A percentile compares a stretch with the other conserved stretches of the same genome.
Conservation (phyloP, 164 flowering plant genomes). For the Euptelea pleiosperma region DNA sequence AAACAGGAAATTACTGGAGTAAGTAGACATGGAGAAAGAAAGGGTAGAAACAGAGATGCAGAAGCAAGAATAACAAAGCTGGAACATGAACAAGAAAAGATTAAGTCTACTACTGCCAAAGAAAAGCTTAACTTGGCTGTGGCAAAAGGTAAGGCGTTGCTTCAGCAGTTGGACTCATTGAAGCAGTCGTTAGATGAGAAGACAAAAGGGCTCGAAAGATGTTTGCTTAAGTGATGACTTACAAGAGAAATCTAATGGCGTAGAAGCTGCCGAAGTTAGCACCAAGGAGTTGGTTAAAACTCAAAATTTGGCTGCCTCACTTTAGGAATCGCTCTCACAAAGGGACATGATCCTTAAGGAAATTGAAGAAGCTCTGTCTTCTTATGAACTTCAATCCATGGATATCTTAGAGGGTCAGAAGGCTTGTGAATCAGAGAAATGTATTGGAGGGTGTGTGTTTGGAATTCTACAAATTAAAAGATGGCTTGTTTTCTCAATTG, state of each 20-base stretch:
- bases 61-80: constrained; percentile 44
- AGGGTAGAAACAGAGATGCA: constrained; percentile 28
- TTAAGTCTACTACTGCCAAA: constrained; percentile 50
- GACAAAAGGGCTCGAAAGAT: constrained; percentile 64
- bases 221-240: constrained; percentile 50
- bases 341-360: constrained; percentile 39
- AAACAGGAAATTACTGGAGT: constrained; percentile 45
- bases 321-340: constrained; percentile 55
- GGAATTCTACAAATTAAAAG: constrained; percentile 44
- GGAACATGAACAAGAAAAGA: constrained; percentile 83
- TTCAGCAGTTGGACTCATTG: constrained; percentile 82
- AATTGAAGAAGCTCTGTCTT: constrained; percentile 51
- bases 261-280: constrained; percentile 65
- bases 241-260: constrained; percentile 64
- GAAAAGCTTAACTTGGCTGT: constrained; percentile 97
- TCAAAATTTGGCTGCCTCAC: constrained; percentile 45
- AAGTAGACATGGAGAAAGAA: constrained; percentile 41
- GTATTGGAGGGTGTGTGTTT: constrained; percentile 30
- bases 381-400: constrained; percentile 38
- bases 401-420: constrained; percentile 49
- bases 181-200: constrained; percentile 72
- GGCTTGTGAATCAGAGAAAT: constrained; percentile 60
- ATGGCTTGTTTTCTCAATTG: constrained; percentile 37
- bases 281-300: too few species aligned
- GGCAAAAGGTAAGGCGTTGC: constrained; percentile 92